Evolutionary conservation across 768 basidiomycete genomes (phyloP), one percentile per base, ranked within the genome.

Genomic region (Daedalea quercina): DNA sequence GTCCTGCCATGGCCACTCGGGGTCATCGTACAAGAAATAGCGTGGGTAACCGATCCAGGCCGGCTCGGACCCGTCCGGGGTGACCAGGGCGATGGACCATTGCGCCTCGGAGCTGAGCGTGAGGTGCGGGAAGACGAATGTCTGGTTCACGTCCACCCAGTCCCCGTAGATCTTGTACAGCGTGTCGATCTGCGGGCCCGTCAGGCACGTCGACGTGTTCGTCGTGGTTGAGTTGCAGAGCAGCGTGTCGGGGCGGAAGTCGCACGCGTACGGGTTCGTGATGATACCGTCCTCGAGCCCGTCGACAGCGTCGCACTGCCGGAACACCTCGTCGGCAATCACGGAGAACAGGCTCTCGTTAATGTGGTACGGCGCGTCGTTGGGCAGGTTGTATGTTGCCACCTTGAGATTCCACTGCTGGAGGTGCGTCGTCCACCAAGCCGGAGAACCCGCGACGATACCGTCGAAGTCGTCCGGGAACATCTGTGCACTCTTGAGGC

Each of bases 381-480:
- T 57, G 1, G 58, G 55, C 44, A 62, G 54, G 25, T 60, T 58
- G 47, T 58, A 57, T 13, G 60, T 42, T 26, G 60, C 61, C 34
- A 60, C 60, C 34, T 63, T 60, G 13, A 63, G 28, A 3, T 57
- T 57, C 62, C 62, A 63, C 15, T 51, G 50, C 44, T 61, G 57
- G 34, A 63, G 24, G 28, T 57, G 59, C 15, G 58, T 57, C 56
- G 54, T 55, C 60, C 60, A 57, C 35, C 59, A 59, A 7, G 67
- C 67, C 3, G 67, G 67, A 13, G 65, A 56, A 2, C 67, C 67
- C 34, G 65, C 60, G 37, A 68, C 65, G 37, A 66, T 54, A 20
- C 63, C 67, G 46, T 67, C 65, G 28, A 69, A 69, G 47, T 69
- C 67, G 2, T 65, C 65, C 1, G 67, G 66, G 35, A 63, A 69